phyloP scores from a whole-genome alignment of 1,139 yeast genomes.

The Candida sp. region DNA sequence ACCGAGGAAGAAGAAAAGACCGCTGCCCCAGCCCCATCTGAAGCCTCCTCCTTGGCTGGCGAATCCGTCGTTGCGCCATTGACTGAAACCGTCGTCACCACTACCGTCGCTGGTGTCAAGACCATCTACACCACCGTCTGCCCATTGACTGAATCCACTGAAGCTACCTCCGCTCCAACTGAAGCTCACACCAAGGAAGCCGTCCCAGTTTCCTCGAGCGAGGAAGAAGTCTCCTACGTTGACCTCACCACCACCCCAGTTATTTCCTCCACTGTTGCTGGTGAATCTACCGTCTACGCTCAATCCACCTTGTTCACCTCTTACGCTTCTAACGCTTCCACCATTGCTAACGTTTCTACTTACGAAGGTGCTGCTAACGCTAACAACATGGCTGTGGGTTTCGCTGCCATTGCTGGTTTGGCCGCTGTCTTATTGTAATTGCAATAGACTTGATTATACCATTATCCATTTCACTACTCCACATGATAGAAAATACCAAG shows the following conservation, averaged over 20 bases:
- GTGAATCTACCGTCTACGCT: conserved; percentile 22
- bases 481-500: background rate
- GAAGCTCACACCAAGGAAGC: conserved; percentile 16
- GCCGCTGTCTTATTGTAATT: conserved; percentile 46
- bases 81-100: conserved; percentile 14
- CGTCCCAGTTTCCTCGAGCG: conserved; percentile 13
- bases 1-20: conserved; percentile 20
- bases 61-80: conserved; percentile 6
- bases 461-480: background rate
- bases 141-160: conserved; percentile 25
- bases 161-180: background rate
- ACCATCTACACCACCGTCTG: conserved; percentile 52
- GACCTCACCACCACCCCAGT: conserved; percentile 29
- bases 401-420: conserved; percentile 48
- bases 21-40: conserved; percentile 17
- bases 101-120: conserved; percentile 35
- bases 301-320: conserved; percentile 32
- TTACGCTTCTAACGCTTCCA: conserved; percentile 29
- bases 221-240: conserved; percentile 26
- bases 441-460: background rate
- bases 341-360: conserved; percentile 18
- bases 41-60: background rate
- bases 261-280: conserved; percentile 18
- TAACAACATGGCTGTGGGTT: conserved; percentile 35
- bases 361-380: conserved; percentile 34